Base-by-base conservation (phyloP, 768 basidiomycete species). In the Agaricus sinodeliciosus region DNA sequence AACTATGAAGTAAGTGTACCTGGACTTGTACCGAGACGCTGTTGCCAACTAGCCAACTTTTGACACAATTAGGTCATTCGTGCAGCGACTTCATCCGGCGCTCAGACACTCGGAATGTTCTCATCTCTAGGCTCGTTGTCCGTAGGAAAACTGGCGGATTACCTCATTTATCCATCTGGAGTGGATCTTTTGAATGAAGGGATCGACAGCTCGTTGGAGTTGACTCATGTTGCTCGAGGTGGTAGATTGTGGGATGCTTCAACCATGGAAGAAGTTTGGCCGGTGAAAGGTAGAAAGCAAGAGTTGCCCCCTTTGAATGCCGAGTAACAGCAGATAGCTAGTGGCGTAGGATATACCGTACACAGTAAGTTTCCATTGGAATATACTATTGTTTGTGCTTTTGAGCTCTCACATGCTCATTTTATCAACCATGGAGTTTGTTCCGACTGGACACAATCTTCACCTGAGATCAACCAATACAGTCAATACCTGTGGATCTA, bases 241-340 rank as follows among this genome's bases (percentile, higher is more conserved):
- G 85, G 86, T n/a, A 73, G 84, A 54, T 69, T 87, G 44, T 87
- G 84, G 83, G 76, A 80, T 45, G 84, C 86, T 0, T 67, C 71
- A 22, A 80, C 75, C 4, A 81, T 88, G 84, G 75, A 72, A 31
- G 84, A 88, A 62, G 65, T 84, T 2, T 89, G 84, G 84, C 87
- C 87, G n/a, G 63, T 79, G 35, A 75, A 79, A 51, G 81, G 83
- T 25, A 75, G 73, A 58, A 76, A 69, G 49, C 77, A 79, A 58
- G 57, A 56, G 9, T 69, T 81, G 59, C 83, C 85, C n/a, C 76
- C 79, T 5, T 65, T 86, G 45, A 87, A 87, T 63, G 66, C 72
- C 2, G 73, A 76, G 41, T 76, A 58, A 62, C 25, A 22, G 22
- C n/a, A 27, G 48, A 11, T 47, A 35, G 40, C 41, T 39, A 16